A percentile compares a stretch with the other conserved stretches of the same genome.
These are phyloP conservation scores for Lepidium africanum DNA, from an alignment of 345 rosid genomes.

Conservation along the genomic window DNA sequence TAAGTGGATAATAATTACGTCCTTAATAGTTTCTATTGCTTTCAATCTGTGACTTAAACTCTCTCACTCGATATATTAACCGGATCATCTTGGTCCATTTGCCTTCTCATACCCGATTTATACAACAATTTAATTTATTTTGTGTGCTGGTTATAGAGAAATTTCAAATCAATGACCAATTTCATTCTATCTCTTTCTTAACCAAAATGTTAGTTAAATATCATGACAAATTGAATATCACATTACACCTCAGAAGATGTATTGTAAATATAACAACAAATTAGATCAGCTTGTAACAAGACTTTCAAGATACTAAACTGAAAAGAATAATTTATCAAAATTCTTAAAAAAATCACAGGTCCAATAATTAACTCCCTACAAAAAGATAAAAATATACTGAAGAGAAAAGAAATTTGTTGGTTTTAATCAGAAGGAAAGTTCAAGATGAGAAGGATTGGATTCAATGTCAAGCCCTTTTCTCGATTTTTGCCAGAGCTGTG, in stretches of 20 bases:
- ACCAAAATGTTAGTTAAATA: not conserved
- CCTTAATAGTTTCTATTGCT: no score
- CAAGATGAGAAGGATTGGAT: constrained; percentile 26
- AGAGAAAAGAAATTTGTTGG: not conserved
- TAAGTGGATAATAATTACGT: not conserved
- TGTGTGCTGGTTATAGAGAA: not conserved
- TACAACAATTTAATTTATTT: not conserved
- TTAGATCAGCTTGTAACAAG: no score
- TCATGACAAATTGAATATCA: not conserved
- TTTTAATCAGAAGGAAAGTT: constrained; percentile 32
- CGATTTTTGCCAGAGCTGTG: constrained; percentile 64
- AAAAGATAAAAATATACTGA: not conserved
- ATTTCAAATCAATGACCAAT: not conserved
- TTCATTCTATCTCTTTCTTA: not conserved
- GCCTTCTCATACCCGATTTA: not conserved
- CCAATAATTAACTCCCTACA: constrained; percentile 1
- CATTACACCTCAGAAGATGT: no score
- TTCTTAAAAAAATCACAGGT: not conserved
- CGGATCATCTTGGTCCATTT: not conserved
- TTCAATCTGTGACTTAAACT: no score
- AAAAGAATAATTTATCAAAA: not conserved
- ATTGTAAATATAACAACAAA: no score
- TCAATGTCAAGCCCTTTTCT: constrained; percentile 45
- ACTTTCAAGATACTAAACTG: no score
- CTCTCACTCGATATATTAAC: not conserved